These are phyloP conservation scores for Arabidopsis thaliana DNA, from an alignment of 345 rosid genomes.

Conservation along the genomic window DNA sequence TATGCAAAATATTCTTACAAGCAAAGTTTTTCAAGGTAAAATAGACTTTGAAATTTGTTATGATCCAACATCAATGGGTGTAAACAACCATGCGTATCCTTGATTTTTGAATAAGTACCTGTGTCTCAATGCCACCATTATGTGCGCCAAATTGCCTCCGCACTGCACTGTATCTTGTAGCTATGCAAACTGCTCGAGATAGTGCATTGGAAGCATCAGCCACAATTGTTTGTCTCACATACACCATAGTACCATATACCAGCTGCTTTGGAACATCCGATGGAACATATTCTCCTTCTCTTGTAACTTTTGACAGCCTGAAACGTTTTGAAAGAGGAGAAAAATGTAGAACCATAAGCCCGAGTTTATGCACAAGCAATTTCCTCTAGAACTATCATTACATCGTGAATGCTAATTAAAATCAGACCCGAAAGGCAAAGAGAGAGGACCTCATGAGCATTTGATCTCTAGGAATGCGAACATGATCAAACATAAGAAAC, in stretches of 20 bases:
- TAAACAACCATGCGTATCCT: slow-evolving; percentile 8
- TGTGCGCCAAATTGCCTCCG: slow-evolving; percentile 94
- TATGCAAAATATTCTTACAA: background rate
- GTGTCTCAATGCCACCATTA: slow-evolving; percentile 80
- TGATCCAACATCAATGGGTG: slow-evolving; percentile 11
- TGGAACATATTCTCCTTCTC: slow-evolving; percentile 78
- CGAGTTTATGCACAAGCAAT: background rate
- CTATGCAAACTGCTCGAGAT: slow-evolving; percentile 93
- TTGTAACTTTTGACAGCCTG: slow-evolving; percentile 90
- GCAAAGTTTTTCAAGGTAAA: background rate
- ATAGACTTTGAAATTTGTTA: background rate
- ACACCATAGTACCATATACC: slow-evolving; percentile 96
- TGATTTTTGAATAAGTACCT: slow-evolving; percentile 52
- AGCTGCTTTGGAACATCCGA: slow-evolving; percentile 92
- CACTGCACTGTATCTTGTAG: slow-evolving; percentile 95
- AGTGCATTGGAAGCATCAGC: slow-evolving; percentile 85
- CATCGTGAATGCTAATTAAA: slow-evolving; percentile 13
- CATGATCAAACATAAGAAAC: slow-evolving; percentile 83
- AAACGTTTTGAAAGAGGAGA: slow-evolving; percentile 37
- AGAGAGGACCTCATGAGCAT: slow-evolving; percentile 84
- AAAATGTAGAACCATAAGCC: slow-evolving; percentile 35
- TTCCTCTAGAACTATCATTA: slow-evolving; percentile 22
- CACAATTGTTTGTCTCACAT: slow-evolving; percentile 85
- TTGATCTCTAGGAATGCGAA: slow-evolving; percentile 92
- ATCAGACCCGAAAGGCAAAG: slow-evolving; percentile 18